Conservation (phyloP, 768 basidiomycete genomes). For the Naganishia antarctica region DNA sequence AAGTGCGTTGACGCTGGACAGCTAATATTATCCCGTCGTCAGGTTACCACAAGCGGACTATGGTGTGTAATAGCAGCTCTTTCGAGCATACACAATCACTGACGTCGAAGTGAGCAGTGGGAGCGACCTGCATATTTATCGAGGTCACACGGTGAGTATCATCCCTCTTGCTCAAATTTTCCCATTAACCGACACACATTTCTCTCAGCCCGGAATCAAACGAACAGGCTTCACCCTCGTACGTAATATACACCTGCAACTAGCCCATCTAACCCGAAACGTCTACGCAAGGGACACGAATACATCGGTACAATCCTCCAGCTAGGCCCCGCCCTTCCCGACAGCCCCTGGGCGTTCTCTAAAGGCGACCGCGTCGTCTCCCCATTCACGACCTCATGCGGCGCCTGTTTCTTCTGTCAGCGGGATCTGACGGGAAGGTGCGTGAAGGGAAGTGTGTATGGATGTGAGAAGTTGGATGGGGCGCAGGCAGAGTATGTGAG, state of each 20-base stretch:
- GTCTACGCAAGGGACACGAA: slow-evolving; percentile 26
- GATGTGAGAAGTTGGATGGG: slow-evolving; percentile 28
- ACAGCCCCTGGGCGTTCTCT: neutral
- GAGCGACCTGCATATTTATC: slow-evolving; percentile 13
- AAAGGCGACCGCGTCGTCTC: slow-evolving; percentile 27
- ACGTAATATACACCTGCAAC: neutral
- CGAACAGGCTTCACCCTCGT: slow-evolving; percentile 28
- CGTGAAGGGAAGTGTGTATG: slow-evolving; percentile 23
- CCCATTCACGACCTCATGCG: slow-evolving; percentile 29
- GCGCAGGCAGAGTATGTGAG: slow-evolving; percentile 29
- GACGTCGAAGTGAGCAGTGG: slow-evolving; percentile 7
- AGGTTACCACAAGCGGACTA: slow-evolving; percentile 26
- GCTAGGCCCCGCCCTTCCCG: slow-evolving; percentile 11
- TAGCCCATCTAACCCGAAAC: neutral
- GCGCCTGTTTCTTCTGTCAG: slow-evolving; percentile 25
- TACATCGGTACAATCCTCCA: slow-evolving; percentile 27
- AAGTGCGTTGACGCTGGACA: too few species aligned
- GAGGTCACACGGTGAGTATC: too few species aligned
- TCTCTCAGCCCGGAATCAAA: slow-evolving; percentile 7
- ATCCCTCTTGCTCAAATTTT: too few species aligned
- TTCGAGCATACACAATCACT: neutral
- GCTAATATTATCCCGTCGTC: neutral
- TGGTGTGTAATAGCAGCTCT: slow-evolving; percentile 5
- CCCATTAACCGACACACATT: too few species aligned
- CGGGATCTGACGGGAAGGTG: slow-evolving; percentile 24